A percentile compares a stretch with the other conserved stretches of the same genome.
These are phyloP conservation scores for Mycothermus thermophilus DNA, from an alignment of 495 filamentous ascomycete species.

Conservation along the genomic window DNA sequence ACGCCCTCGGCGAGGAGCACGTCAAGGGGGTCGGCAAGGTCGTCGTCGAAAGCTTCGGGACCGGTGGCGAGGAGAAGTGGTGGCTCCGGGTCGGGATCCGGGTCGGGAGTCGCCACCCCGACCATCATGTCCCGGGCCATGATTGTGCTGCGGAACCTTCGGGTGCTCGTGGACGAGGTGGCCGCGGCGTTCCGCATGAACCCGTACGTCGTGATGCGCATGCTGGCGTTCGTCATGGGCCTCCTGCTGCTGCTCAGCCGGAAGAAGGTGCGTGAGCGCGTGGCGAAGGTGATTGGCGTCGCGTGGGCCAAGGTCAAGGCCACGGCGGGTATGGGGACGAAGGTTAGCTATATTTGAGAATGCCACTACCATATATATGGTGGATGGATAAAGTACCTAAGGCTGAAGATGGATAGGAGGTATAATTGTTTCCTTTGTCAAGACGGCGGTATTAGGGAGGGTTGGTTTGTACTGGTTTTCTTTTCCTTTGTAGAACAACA, in stretches of 20 bases:
- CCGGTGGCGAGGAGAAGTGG: conserved; percentile 17
- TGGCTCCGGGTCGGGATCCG: conserved; percentile 14
- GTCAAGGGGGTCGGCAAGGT: background rate
- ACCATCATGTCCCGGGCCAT: conserved; percentile 36
- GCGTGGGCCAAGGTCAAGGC: conserved; percentile 73
- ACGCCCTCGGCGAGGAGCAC: background rate
- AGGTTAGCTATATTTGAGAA: conserved; percentile 74
- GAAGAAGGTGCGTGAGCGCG: conserved; percentile 57
- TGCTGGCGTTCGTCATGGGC: conserved; percentile 69
- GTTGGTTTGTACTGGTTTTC: background rate
- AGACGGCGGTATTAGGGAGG: too few species aligned
- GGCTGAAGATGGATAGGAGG: background rate
- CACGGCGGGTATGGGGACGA: conserved; percentile 93
- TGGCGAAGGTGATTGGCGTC: conserved; percentile 49
- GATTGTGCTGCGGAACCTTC: conserved; percentile 39
- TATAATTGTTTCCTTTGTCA: conserved; percentile 9
- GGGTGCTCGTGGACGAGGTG: conserved; percentile 48
- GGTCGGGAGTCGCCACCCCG: conserved; percentile 14
- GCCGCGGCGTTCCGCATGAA: conserved; percentile 51
- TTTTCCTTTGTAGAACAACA: background rate
- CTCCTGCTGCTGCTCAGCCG: conserved; percentile 64
- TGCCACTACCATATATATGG: too few species aligned
- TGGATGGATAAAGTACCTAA: too few species aligned
- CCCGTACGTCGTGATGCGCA: conserved; percentile 58
- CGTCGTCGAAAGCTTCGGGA: conserved; percentile 13